Evolutionary conservation across 768 basidiomycete species (phyloP), one percentile per base, ranked within the genome.

Genomic region (Termitomyces sp.): DNA sequence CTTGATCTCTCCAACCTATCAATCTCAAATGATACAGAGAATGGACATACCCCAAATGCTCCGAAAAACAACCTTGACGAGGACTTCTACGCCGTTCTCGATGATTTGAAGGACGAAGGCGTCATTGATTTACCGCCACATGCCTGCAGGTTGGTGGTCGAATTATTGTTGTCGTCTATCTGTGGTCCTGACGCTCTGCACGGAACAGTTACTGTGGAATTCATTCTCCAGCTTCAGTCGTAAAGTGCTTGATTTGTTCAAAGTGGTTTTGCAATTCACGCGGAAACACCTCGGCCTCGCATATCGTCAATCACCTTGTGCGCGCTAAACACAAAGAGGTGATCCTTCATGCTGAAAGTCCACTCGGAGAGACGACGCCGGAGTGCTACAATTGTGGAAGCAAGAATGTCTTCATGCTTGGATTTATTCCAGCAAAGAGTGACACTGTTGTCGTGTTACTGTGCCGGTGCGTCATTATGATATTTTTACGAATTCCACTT

Each of bases 251-350:
- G 47, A 67, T 95, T 47, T 96, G 93, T 66, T 81, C 85, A 19
- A 95, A 95, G 68, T 96, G 93, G 93, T 99, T 99, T 70, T 99
- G 97, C 77, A 99, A 99, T 69, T 96, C 96, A 11, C 84, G 97
- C 32, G 95, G 95, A 54, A 97, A 97, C 65, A 97, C 95, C 5
- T 97, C 95, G 1, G 94, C 95, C 2, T 98, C 96, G 1, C 97
- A 99, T 68, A 98, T 99, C 64, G 96, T 99, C 61, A 98, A 98
- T 70, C 97, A 99, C 74, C 83, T 99, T 56, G 97, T 99, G 47
- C 93, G 96, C 65, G 95, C 97, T 30, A 98, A 98, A 73, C 97
- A 99, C 75, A 98, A 98, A 74, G 97, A 99, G 67, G 96, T 99
- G 58, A 91, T 96, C 58, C 74, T 99, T 30, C 97, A 99, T 66